Evolutionary conservation across 768 basidiomycete species (phyloP).

Genomic region (Trametes maxima): DNA sequence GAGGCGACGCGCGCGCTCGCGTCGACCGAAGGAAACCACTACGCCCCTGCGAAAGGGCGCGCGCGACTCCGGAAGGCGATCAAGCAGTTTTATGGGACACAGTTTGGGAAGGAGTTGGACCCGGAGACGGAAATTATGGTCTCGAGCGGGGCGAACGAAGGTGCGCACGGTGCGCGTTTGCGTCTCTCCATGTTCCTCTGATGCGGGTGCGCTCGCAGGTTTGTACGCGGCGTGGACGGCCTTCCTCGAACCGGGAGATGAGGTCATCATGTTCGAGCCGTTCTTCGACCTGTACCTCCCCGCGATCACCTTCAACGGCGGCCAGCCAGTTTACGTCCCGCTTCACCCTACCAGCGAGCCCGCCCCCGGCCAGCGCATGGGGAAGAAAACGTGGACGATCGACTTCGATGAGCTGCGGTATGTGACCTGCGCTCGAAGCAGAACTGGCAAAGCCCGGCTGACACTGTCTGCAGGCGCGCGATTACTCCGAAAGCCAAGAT

Average conservation of each 20-base stretch:
- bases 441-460: too few relatives aligned
- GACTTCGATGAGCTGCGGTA: conserved; percentile 87
- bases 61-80: conserved; percentile 87
- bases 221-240: conserved; percentile 92
- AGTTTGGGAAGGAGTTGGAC: conserved; percentile 71
- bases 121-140: conserved; percentile 88
- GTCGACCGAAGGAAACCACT: conserved; percentile 71
- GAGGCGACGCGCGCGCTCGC: conserved; percentile 71
- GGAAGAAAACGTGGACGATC: conserved; percentile 81
- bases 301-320: conserved; percentile 90
- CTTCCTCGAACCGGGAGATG: conserved; percentile 88
- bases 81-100: conserved; percentile 73
- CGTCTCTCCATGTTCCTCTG: neutral
- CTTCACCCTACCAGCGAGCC: conserved; percentile 72
- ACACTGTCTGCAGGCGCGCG: conserved; percentile 52
- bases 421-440: conserved; percentile 10
- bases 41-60: conserved; percentile 90
- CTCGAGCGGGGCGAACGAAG: conserved; percentile 96
- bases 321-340: conserved; percentile 90
- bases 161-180: conserved; percentile 40
- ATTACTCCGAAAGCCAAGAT: conserved; percentile 90
- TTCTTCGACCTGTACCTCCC: conserved; percentile 96
- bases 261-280: conserved; percentile 98
- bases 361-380: conserved; percentile 43
- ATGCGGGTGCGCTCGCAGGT: conserved; percentile 46